These are phyloP conservation scores for Xylaria sp. DNA, from an alignment of 2,329 filamentous ascomycete species.

Conservation along the genomic window DNA sequence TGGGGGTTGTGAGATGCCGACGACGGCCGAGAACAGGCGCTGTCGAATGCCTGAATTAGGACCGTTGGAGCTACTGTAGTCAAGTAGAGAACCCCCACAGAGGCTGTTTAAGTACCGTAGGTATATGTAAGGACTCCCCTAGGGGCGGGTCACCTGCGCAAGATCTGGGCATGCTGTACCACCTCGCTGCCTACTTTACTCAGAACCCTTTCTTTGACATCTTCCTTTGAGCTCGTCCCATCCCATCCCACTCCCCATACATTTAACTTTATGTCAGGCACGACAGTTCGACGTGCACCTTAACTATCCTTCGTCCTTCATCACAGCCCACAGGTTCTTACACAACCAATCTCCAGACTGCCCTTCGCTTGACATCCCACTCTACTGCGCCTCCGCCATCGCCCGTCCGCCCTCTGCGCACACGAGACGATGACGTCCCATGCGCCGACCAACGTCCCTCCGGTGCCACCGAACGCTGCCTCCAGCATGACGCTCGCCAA, in stretches of 20 bases:
- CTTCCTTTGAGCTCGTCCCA: not conserved
- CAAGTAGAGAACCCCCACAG: slow-evolving; percentile 6
- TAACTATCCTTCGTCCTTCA: not conserved
- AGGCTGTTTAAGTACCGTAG: not conserved
- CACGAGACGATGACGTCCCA: slow-evolving; percentile 37
- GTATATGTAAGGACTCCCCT: not conserved
- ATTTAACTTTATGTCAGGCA: not conserved
- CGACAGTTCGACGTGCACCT: not conserved
- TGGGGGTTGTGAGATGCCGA: slow-evolving; percentile 29
- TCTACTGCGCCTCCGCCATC: not conserved
- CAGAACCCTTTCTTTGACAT: slow-evolving; percentile 5
- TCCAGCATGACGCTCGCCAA: slow-evolving; percentile 48
- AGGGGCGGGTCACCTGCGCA: not conserved
- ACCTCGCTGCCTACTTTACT: not conserved
- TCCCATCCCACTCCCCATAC: not conserved
- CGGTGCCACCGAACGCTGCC: slow-evolving; percentile 31
- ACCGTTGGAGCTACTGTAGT: too few relatives aligned
- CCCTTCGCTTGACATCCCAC: not conserved
- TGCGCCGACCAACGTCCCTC: slow-evolving; percentile 23
- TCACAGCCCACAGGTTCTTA: not conserved
- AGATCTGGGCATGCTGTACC: not conserved
- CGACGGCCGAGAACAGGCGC: slow-evolving; percentile 30
- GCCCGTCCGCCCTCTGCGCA: not conserved
- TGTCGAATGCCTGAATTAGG: not conserved
- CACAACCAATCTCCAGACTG: not conserved